A percentile compares a stretch with the other conserved stretches of the same genome.
phyloP scores from a whole-genome alignment of 257 asterid genomes.

The Plantago major region DNA sequence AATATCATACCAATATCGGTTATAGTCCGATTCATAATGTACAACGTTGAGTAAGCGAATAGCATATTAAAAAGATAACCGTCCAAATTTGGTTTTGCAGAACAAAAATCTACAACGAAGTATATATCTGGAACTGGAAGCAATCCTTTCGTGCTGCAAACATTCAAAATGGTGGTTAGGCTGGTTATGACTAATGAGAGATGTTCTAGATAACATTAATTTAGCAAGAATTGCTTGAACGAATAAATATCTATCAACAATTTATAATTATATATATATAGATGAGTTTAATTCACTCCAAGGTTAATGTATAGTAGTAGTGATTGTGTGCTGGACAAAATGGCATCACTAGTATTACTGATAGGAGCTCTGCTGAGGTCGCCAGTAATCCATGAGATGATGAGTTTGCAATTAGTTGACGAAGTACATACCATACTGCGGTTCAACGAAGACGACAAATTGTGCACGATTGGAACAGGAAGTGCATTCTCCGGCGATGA shows the following conservation, averaged over 20 bases:
- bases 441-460: background rate
- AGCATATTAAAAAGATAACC: no score
- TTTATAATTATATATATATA: background rate
- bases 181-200: background rate
- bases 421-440: background rate
- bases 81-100: no score
- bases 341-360: conserved; percentile 27
- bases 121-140: no score
- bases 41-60: no score
- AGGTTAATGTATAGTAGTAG: background rate
- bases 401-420: background rate
- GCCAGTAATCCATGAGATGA: background rate
- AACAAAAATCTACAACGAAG: no score
- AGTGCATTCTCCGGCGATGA: background rate
- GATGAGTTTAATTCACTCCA: background rate
- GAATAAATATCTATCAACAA: background rate
- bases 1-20: no score
- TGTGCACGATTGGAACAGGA: background rate
- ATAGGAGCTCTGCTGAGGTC: conserved; percentile 11
- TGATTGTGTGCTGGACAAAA: background rate
- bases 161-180: conserved; percentile 17
- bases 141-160: conserved; percentile 12
- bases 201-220: background rate
- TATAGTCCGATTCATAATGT: no score
- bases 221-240: background rate